A percentile compares a stretch with the other conserved stretches of the same genome.
phyloP scores from a whole-genome alignment of 441 rosid species.

The Pelargonium citronellum region DNA sequence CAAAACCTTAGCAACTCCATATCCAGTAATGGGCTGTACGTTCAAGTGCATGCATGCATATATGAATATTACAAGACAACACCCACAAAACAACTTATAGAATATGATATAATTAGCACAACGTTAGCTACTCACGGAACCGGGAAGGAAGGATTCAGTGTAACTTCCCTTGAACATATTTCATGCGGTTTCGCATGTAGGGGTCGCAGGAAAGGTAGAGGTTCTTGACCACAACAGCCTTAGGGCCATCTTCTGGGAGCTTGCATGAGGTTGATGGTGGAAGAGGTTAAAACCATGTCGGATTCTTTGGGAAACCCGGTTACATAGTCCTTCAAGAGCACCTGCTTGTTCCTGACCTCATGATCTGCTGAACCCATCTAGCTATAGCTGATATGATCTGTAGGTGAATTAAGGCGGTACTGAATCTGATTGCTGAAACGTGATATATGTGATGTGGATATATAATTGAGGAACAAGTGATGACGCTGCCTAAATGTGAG shows the following conservation, averaged over 20 bases:
- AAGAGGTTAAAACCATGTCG: slow-evolving; percentile 20
- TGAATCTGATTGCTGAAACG: no score
- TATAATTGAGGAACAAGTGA: no score
- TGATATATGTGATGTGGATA: no score
- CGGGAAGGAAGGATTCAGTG: slow-evolving; percentile 10
- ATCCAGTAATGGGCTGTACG: slow-evolving; percentile 24
- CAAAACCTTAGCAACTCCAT: slow-evolving; percentile 26
- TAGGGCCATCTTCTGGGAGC: slow-evolving; percentile 6
- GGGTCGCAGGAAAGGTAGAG: slow-evolving; percentile 32
- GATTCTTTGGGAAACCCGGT: slow-evolving; percentile 36
- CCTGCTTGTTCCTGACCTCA: slow-evolving; percentile 38
- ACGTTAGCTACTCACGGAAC: slow-evolving; percentile 12
- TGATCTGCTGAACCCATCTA: not conserved
- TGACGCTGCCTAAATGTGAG: no score
- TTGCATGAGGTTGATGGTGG: slow-evolving; percentile 6
- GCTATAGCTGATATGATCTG: not conserved
- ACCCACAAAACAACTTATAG: not conserved
- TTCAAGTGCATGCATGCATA: no score
- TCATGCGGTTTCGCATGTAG: slow-evolving; percentile 27
- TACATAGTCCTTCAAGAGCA: slow-evolving; percentile 26
- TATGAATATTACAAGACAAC: not conserved
- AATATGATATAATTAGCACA: no score
- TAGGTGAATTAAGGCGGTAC: not conserved
- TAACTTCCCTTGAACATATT: not conserved
- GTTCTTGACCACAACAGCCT: slow-evolving; percentile 25